Evolutionary conservation across 1,139 yeast species (phyloP).

Genomic region (Taphrina betulina): DNA sequence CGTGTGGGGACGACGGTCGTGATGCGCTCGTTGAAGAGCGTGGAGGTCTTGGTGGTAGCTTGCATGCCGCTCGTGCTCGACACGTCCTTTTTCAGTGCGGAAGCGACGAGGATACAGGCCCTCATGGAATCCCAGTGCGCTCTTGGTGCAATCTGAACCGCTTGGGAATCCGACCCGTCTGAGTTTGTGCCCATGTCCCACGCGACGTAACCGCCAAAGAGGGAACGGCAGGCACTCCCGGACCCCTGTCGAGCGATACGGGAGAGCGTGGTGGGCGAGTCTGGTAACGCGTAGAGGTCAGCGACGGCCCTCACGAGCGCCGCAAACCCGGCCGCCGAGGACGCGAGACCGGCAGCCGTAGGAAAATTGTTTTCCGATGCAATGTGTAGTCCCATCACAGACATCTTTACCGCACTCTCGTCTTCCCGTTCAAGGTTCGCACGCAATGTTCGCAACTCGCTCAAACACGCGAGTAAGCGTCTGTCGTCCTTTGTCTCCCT

Average conservation of each 20-base stretch:
- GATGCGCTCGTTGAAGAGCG: conserved; percentile 76
- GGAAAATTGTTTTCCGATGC: conserved; percentile 97
- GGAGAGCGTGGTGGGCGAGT: conserved; percentile 77
- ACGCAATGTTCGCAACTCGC: conserved; percentile 71
- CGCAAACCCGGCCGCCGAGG: conserved; percentile 97
- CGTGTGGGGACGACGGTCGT: conserved; percentile 79
- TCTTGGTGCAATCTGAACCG: conserved; percentile 82
- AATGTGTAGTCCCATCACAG: conserved; percentile 68
- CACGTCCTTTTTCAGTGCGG: conserved; percentile 90
- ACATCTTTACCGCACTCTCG: conserved; percentile 57
- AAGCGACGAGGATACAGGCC: conserved; percentile 87
- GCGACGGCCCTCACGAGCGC: conserved; percentile 90
- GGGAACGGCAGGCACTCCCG: conserved; percentile 95
- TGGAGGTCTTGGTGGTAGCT: conserved; percentile 82
- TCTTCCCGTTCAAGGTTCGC: conserved; percentile 53
- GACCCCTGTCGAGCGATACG: conserved; percentile 96
- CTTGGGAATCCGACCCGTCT: conserved; percentile 86
- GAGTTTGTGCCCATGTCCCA: conserved; percentile 88
- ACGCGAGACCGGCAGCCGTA: conserved; percentile 97
- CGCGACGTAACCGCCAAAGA: conserved; percentile 96
- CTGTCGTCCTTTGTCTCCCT: conserved; percentile 61
- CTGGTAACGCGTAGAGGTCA: conserved; percentile 73
- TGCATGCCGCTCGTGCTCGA: conserved; percentile 98
- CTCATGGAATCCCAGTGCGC: conserved; percentile 90
- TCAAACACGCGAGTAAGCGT: conserved; percentile 77